Evolutionary conservation across 495 filamentous ascomycete genomes (phyloP).

Genomic region (Neurospora terricola): DNA sequence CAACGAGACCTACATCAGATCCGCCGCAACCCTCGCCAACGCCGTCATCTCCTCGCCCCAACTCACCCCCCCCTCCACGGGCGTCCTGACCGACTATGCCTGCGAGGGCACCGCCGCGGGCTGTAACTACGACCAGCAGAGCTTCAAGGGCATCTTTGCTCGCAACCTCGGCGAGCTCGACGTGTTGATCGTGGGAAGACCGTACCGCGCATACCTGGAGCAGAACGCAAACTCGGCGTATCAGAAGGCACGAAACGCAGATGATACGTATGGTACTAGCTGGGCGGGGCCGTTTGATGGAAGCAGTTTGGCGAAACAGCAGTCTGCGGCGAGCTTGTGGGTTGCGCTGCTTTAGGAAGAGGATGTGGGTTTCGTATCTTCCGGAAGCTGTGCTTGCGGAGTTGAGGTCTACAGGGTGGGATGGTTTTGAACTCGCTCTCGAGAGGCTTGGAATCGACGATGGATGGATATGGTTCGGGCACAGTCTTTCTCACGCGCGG

Average conservation of each 20-base stretch:
- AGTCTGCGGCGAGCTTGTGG: slow-evolving; percentile 48
- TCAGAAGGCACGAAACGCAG: slow-evolving; percentile 36
- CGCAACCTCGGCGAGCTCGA: slow-evolving; percentile 51
- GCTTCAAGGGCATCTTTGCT: slow-evolving; percentile 70
- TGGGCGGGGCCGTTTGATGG: slow-evolving; percentile 47
- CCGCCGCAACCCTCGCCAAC: slow-evolving; percentile 48
- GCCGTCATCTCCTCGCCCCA: slow-evolving; percentile 7
- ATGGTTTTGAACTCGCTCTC: background rate
- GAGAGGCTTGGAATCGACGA: background rate
- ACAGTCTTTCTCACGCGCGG: background rate
- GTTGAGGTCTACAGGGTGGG: background rate
- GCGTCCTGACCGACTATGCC: slow-evolving; percentile 47
- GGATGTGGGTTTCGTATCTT: background rate
- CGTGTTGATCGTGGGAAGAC: slow-evolving; percentile 28
- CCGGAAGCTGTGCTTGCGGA: background rate
- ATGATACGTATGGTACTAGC: slow-evolving; percentile 39
- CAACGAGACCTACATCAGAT: slow-evolving; percentile 33
- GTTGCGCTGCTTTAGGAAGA: slow-evolving; percentile 28
- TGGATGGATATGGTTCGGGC: background rate
- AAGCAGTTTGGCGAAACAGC: slow-evolving; percentile 46
- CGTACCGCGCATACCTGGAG: slow-evolving; percentile 42
- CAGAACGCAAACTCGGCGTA: slow-evolving; percentile 50
- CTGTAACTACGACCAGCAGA: slow-evolving; percentile 47
- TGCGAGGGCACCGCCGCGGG: slow-evolving; percentile 35
- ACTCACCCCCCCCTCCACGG: slow-evolving; percentile 26